These are phyloP conservation scores for Allium cepa DNA, from an alignment of 106 monocot genomes.

Conservation along the genomic window DNA sequence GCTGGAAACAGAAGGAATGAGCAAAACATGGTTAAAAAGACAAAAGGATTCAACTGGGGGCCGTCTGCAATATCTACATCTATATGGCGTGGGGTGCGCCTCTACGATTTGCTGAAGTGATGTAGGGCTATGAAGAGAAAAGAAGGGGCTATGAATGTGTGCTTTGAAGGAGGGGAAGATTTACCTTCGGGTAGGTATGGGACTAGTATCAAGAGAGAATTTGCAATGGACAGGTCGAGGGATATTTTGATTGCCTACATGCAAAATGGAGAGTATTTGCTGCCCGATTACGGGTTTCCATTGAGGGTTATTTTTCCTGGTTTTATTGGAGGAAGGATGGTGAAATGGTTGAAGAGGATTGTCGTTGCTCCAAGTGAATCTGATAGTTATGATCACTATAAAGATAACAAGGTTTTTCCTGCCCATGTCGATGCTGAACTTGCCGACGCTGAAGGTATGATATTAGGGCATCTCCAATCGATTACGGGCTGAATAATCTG, in stretches of 20 bases:
- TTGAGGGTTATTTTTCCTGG: constrained; percentile 87
- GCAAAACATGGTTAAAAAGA: constrained; percentile 85
- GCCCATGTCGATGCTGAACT: constrained; percentile 71
- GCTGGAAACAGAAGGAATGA: constrained; percentile 96
- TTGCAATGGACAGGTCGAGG: constrained; percentile 78
- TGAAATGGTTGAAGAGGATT: constrained; percentile 88
- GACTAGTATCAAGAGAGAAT: constrained; percentile 59
- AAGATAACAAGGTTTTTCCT: constrained; percentile 82
- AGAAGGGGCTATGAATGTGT: constrained; percentile 47
- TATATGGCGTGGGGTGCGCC: constrained; percentile 70
- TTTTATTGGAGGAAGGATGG: constrained; percentile 91
- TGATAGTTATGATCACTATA: constrained; percentile 67
- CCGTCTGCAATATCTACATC: constrained; percentile 67
- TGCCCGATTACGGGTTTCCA: constrained; percentile 90
- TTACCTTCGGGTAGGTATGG: constrained; percentile 90
- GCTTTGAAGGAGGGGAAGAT: constrained; percentile 93
- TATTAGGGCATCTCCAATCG: too few species aligned
- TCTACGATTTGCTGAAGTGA: constrained; percentile 53
- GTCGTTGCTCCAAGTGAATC: constrained; percentile 53
- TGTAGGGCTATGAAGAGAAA: constrained; percentile 38
- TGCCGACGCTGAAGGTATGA: constrained; percentile 59
- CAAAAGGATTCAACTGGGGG: constrained; percentile 95
- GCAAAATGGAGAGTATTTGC: constrained; percentile 76
- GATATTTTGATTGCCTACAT: constrained; percentile 85
- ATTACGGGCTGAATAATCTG: too few species aligned